These are phyloP conservation scores for Pythium coloratum DNA, from an alignment of 352 stramenopile genomes.

Conservation along the genomic window DNA sequence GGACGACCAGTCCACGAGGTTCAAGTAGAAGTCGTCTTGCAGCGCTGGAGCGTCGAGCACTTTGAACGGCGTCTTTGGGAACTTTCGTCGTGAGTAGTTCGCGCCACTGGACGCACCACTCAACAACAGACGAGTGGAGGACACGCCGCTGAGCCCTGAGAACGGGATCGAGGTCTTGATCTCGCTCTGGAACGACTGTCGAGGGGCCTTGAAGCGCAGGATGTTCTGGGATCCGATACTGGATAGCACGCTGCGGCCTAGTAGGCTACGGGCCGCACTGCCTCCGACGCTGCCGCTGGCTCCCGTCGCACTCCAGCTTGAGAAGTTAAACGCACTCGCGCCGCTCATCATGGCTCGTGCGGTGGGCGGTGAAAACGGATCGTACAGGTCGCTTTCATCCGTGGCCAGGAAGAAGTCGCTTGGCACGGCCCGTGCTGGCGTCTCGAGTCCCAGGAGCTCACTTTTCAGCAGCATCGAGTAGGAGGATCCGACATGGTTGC, in stretches of 20 bases:
- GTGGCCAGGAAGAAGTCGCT: conserved; percentile 28
- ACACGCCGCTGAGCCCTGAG: conserved; percentile 38
- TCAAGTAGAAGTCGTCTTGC: conserved; percentile 99
- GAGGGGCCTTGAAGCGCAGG: conserved; percentile 69
- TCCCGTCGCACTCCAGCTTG: conserved; percentile 12
- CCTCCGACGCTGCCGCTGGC: conserved; percentile 34
- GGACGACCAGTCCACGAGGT: conserved; percentile 97
- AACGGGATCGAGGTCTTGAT: conserved; percentile 56
- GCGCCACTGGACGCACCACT: conserved; percentile 15
- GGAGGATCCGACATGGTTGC: conserved; percentile 29
- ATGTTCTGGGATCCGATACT: conserved; percentile 60
- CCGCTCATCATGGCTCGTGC: conserved; percentile 30
- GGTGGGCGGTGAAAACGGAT: conserved; percentile 23
- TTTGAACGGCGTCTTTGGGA: conserved; percentile 95
- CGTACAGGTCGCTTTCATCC: conserved; percentile 21
- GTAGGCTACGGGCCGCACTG: conserved; percentile 31
- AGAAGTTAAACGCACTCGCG: conserved; percentile 25
- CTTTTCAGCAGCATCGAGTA: conserved; percentile 82
- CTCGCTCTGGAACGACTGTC: conserved; percentile 57
- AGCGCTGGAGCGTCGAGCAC: conserved; percentile 96
- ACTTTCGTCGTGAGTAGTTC: conserved; percentile 60
- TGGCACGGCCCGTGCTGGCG: conserved; percentile 27
- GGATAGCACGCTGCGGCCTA: conserved; percentile 25
- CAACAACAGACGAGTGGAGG: conserved; percentile 34
- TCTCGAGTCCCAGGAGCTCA: conserved; percentile 69